Conservation (phyloP, 1,284 basidiomycete genomes). For the Termitomyces sp. region DNA sequence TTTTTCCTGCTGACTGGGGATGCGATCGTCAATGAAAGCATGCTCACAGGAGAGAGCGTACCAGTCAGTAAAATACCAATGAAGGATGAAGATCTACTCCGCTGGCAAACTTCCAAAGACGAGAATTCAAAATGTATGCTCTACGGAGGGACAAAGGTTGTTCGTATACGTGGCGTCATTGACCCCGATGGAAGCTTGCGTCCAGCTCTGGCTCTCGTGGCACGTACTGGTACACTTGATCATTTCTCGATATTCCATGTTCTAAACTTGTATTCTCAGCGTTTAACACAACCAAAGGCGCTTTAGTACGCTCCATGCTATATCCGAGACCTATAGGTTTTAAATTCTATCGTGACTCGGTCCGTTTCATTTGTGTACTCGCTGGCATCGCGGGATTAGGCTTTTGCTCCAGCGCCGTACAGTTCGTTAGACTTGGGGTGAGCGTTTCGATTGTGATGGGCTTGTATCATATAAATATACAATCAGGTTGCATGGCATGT, state of each 20-base stretch:
- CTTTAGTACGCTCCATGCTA: conserved; percentile 94
- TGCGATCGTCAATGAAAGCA: conserved; percentile 97
- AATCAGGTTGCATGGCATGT: conserved; percentile 81
- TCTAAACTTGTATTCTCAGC: conserved; percentile 39
- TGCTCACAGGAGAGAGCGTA: conserved; percentile 96
- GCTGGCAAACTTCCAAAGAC: conserved; percentile 68
- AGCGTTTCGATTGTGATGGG: conserved; percentile 22
- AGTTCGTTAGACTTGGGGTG: conserved; percentile 90
- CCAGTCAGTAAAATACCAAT: conserved; percentile 86
- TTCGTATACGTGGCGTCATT: conserved; percentile 78
- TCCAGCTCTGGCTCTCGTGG: conserved; percentile 83
- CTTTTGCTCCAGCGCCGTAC: conserved; percentile 83
- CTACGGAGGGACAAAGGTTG: conserved; percentile 89
- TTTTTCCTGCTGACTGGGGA: conserved; percentile 91
- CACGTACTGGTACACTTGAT: conserved; percentile 70
- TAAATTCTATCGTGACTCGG: conserved; percentile 97
- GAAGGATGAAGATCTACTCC: conserved; percentile 65
- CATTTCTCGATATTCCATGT: not conserved
- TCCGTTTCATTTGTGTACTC: conserved; percentile 92
- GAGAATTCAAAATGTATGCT: conserved; percentile 85
- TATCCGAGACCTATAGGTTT: conserved; percentile 98
- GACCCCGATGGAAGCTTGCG: conserved; percentile 46
- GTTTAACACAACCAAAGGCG: conserved; percentile 97
- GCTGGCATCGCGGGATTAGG: conserved; percentile 85
- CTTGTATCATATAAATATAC: not conserved